Percentiles rank a stretch among this genome's conserved stretches.
phyloP scores from a whole-genome alignment of 179 eudicot species.

The Drosera spatulata region DNA sequence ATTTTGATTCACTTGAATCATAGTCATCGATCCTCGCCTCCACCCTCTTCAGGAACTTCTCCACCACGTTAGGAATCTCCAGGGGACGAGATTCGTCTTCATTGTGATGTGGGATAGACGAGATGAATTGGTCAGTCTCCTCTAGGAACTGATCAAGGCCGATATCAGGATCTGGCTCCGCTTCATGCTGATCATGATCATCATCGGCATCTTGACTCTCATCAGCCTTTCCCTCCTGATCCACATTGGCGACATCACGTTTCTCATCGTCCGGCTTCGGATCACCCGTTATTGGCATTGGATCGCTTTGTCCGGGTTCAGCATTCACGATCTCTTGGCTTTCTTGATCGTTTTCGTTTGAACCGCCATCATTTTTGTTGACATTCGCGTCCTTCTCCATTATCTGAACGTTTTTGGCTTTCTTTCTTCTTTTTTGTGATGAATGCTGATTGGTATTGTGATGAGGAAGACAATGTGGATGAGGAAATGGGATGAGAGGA shows the following conservation, averaged over 20 bases:
- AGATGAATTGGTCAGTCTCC: conserved; percentile 37
- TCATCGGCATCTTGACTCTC: background rate
- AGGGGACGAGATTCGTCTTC: conserved; percentile 14
- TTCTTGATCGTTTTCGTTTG: conserved; percentile 3
- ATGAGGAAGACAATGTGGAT: too few species aligned
- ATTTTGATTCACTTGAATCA: conserved; percentile 23
- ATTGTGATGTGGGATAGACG: conserved; percentile 3
- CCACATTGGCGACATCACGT: conserved; percentile 1
- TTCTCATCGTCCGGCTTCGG: background rate
- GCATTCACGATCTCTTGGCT: background rate
- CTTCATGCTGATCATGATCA: conserved; percentile 2
- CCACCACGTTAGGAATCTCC: conserved; percentile 30
- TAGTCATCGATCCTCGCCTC: conserved; percentile 42
- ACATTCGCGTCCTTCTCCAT: too few species aligned
- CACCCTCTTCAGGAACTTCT: conserved; percentile 30
- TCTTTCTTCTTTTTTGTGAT: too few species aligned
- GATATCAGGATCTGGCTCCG: conserved; percentile 4
- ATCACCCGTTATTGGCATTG: background rate
- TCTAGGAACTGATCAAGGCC: conserved; percentile 28
- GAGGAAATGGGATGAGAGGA: conserved; percentile 2
- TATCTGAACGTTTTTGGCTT: too few species aligned
- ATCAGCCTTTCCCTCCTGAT: background rate
- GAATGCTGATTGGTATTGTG: too few species aligned
- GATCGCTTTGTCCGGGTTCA: background rate
- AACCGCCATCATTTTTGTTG: conserved; percentile 2